Evolutionary conservation across 257 asterid genomes (phyloP).

Genomic region (Solanum corneliomulleri): DNA sequence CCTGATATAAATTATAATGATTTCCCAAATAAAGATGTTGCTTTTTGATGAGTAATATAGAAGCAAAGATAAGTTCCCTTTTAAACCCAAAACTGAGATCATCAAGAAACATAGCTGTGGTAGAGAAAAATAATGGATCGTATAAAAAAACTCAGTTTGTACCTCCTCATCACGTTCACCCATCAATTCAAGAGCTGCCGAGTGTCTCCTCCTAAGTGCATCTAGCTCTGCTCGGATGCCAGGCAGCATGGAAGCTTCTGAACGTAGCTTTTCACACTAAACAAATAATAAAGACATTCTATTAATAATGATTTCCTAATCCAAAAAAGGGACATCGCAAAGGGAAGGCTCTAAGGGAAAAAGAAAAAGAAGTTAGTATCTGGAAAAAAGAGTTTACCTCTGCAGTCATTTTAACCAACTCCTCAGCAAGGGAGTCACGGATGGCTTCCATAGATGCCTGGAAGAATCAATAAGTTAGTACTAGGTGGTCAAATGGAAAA

Average conservation of each 20-base stretch:
- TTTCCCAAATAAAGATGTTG: not conserved
- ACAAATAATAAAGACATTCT: not conserved
- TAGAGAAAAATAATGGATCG: not conserved
- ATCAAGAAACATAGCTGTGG: not conserved
- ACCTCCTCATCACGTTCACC: slow-evolving; percentile 99
- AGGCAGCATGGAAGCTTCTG: slow-evolving; percentile 77
- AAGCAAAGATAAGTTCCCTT: not conserved
- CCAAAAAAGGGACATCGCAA: not conserved
- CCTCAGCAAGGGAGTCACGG: slow-evolving; percentile 98
- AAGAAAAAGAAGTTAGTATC: not conserved
- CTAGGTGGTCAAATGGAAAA: not conserved
- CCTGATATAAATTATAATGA: not conserved
- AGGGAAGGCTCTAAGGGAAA: not conserved
- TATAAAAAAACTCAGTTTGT: not conserved
- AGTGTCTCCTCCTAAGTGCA: slow-evolving; percentile 86
- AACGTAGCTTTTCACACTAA: slow-evolving; percentile 73
- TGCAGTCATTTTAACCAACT: slow-evolving; percentile 91
- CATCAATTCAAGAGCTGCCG: slow-evolving; percentile 96
- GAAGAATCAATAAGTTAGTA: not conserved
- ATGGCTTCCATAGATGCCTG: slow-evolving; percentile 97
- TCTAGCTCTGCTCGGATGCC: slow-evolving; percentile 90
- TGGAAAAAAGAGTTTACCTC: slow-evolving; percentile 33
- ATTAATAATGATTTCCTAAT: not conserved
- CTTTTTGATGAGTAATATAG: not conserved
- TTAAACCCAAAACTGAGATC: not conserved